These are phyloP conservation scores for Boletus speciosus DNA, from an alignment of 768 basidiomycete genomes.

Conservation along the genomic window DNA sequence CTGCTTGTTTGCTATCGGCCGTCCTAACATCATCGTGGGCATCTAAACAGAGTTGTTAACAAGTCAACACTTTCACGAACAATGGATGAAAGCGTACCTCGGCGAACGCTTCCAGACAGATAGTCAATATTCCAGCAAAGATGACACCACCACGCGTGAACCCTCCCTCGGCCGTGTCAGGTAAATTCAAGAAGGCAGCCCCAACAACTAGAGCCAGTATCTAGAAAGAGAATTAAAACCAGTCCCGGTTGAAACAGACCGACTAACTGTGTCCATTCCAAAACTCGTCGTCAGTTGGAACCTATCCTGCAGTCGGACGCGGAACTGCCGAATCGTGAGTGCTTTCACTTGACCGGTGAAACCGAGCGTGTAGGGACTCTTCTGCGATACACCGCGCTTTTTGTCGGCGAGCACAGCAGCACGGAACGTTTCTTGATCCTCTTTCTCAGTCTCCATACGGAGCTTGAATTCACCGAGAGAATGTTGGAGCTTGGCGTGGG, in stretches of 20 bases:
- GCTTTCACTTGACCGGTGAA: slow-evolving; percentile 72
- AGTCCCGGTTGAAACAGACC: background rate
- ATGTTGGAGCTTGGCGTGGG: slow-evolving; percentile 41
- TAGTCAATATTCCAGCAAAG: slow-evolving; percentile 65
- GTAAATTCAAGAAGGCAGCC: slow-evolving; percentile 69
- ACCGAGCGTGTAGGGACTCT: slow-evolving; percentile 80
- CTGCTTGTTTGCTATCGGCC: slow-evolving; percentile 72
- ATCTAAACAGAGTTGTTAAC: slow-evolving; percentile 36
- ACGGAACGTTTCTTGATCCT: slow-evolving; percentile 74
- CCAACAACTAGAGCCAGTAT: slow-evolving; percentile 58
- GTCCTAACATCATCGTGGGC: slow-evolving; percentile 75
- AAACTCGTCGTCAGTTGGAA: slow-evolving; percentile 77
- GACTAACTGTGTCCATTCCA: slow-evolving; percentile 52
- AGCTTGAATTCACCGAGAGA: slow-evolving; percentile 54
- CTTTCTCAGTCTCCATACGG: slow-evolving; percentile 54
- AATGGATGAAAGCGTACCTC: slow-evolving; percentile 43
- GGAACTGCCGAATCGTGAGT: slow-evolving; percentile 70
- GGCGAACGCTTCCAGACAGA: slow-evolving; percentile 68
- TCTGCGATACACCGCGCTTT: slow-evolving; percentile 69
- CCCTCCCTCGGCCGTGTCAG: slow-evolving; percentile 69
- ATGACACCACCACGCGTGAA: slow-evolving; percentile 87
- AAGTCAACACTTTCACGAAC: background rate
- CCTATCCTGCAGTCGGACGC: slow-evolving; percentile 66
- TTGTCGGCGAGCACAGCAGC: slow-evolving; percentile 74
- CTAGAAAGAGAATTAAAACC: slow-evolving; percentile 4